Conservation (phyloP, 1,284 basidiomycete species). For the Ganoderma boninense region DNA sequence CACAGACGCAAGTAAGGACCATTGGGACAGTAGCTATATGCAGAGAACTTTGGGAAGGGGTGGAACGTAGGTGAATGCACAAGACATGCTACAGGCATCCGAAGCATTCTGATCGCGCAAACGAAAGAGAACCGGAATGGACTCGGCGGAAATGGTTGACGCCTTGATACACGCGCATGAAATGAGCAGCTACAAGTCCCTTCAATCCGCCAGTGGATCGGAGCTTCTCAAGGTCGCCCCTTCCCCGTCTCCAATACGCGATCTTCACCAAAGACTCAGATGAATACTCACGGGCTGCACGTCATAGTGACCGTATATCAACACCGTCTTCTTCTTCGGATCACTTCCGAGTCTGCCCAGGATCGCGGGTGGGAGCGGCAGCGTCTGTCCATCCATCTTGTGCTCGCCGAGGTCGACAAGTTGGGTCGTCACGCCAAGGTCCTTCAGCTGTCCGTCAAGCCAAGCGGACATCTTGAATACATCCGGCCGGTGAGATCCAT, state of each 20-base stretch:
- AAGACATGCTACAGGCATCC: too few species aligned
- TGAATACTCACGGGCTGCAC: slow-evolving; percentile 76
- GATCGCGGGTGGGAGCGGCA: slow-evolving; percentile 89
- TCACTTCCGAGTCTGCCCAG: slow-evolving; percentile 88
- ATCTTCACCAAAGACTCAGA: neutral
- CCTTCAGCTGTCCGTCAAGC: slow-evolving; percentile 76
- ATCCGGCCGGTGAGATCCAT: slow-evolving; percentile 73
- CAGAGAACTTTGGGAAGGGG: too few species aligned
- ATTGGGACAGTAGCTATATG: too few species aligned
- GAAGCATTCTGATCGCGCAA: too few species aligned
- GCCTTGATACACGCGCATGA: too few species aligned
- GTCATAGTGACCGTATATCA: slow-evolving; percentile 93
- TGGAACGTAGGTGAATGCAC: too few species aligned
- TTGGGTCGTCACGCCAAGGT: slow-evolving; percentile 80
- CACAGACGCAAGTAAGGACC: too few species aligned
- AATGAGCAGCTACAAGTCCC: neutral
- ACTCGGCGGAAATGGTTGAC: too few species aligned
- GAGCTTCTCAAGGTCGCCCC: neutral
- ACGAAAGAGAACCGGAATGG: too few species aligned
- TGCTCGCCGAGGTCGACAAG: slow-evolving; percentile 85
- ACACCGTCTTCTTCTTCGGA: slow-evolving; percentile 89
- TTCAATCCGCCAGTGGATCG: neutral
- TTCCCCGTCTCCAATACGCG: neutral
- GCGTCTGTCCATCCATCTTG: slow-evolving; percentile 78
- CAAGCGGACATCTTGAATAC: slow-evolving; percentile 88